phyloP scores from a whole-genome alignment of 257 asterid genomes.

The Nicotiana otophora region DNA sequence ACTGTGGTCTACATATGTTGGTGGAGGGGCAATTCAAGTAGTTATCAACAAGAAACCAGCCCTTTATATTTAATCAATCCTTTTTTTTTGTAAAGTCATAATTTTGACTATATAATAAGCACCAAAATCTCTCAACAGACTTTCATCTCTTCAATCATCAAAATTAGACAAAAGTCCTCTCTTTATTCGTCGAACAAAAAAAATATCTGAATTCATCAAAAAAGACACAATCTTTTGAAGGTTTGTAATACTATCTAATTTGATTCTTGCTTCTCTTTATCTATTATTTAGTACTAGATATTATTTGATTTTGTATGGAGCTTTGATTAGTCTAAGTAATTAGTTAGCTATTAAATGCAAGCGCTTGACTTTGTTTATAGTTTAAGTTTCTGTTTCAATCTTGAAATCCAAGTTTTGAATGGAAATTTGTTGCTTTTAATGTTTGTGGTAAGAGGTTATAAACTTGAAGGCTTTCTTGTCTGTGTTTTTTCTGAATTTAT shows the following conservation, averaged over 20 bases:
- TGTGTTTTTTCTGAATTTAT: not conserved
- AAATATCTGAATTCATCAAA: not conserved
- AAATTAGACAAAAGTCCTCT: not conserved
- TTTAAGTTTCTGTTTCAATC: not conserved
- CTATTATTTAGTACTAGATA: not conserved
- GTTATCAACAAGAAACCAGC: not conserved
- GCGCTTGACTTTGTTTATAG: not conserved
- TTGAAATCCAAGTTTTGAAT: not conserved
- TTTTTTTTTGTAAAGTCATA: not conserved
- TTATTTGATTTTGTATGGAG: not conserved
- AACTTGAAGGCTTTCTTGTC: not conserved
- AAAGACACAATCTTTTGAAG: not conserved
- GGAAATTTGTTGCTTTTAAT: not conserved
- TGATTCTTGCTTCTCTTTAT: not conserved
- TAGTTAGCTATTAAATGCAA: not conserved
- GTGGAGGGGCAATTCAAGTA: not conserved
- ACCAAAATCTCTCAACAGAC: not conserved
- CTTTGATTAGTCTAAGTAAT: not conserved
- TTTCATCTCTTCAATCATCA: constrained; percentile 2
- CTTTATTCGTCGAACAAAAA: not conserved
- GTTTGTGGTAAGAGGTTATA: not conserved
- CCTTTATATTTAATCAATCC: not conserved
- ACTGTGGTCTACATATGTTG: not conserved
- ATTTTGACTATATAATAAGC: not conserved
- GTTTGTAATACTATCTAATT: not conserved